Percentiles rank a stretch among this genome's conserved stretches.
Conservation (phyloP, 257 asterid genomes). For the Thymus mandschuricus region DNA sequence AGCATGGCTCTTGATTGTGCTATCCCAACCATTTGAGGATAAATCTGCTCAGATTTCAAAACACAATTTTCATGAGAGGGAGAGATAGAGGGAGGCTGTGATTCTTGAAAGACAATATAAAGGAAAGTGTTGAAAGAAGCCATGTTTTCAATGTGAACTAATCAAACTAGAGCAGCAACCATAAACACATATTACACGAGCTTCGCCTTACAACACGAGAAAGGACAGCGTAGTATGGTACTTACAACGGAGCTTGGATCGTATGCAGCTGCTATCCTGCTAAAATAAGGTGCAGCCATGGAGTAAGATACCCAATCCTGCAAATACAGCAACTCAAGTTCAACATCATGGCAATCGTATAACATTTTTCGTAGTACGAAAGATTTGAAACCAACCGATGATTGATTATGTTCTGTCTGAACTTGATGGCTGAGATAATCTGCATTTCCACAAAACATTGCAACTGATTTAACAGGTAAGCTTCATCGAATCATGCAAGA, state of each 20-base stretch:
- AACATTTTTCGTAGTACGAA: conserved; percentile 3
- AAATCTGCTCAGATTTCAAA: conserved; percentile 45
- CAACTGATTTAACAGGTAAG: neutral
- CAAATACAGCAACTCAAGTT: conserved; percentile 27
- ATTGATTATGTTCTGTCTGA: conserved; percentile 46
- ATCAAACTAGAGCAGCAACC: neutral
- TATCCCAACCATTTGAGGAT: conserved; percentile 61
- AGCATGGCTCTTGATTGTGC: conserved; percentile 54
- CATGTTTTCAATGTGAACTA: neutral
- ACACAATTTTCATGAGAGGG: conserved; percentile 1
- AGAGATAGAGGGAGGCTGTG: neutral
- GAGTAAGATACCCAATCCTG: conserved; percentile 61
- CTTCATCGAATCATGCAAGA: neutral
- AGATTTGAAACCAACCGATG: conserved; percentile 50
- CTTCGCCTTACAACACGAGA: neutral
- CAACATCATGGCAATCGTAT: neutral
- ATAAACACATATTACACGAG: neutral
- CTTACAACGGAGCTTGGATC: conserved; percentile 61
- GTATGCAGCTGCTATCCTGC: conserved; percentile 51
- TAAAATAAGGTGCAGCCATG: conserved; percentile 51
- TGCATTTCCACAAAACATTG: conserved; percentile 36
- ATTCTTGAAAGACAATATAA: neutral
- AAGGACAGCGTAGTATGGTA: conserved; percentile 12
- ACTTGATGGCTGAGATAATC: conserved; percentile 47
- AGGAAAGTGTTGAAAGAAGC: neutral